These are phyloP conservation scores for Capsicum pubescens DNA, from an alignment of 257 asterid genomes.

Conservation along the genomic window DNA sequence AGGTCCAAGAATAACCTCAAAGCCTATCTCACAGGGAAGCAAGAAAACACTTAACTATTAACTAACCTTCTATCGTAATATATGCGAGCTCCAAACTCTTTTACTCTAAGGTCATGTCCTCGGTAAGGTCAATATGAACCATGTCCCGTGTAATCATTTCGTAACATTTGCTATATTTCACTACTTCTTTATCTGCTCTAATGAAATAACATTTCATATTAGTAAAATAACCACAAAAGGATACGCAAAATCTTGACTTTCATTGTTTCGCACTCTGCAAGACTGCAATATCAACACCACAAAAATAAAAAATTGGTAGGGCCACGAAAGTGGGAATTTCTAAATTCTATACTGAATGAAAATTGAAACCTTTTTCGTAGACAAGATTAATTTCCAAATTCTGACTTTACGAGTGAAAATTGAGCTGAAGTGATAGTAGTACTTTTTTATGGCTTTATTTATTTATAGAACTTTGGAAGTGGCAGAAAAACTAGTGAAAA, in stretches of 20 bases:
- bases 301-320: neutral
- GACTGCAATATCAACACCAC: slow-evolving; percentile 49
- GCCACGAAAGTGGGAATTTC: neutral
- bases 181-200: neutral
- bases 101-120: too few relatives aligned
- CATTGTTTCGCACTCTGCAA: slow-evolving; percentile 53
- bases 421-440: neutral
- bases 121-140: too few relatives aligned
- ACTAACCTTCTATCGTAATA: too few relatives aligned
- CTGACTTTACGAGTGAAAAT: neutral
- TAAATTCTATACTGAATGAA: neutral
- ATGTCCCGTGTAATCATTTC: neutral
- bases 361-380: neutral
- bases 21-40: too few relatives aligned
- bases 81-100: too few relatives aligned
- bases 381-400: neutral
- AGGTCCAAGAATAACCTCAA: too few relatives aligned
- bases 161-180: neutral
- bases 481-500: neutral
- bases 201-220: neutral
- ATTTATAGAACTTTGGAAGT: neutral
- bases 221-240: slow-evolving; percentile 41
- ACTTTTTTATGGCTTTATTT: neutral
- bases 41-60: too few relatives aligned
- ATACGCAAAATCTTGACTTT: slow-evolving; percentile 86